A percentile compares a stretch with the other conserved stretches of the same genome.
Conservation (phyloP, 441 rosid species). For the Aleurites moluccanus region DNA sequence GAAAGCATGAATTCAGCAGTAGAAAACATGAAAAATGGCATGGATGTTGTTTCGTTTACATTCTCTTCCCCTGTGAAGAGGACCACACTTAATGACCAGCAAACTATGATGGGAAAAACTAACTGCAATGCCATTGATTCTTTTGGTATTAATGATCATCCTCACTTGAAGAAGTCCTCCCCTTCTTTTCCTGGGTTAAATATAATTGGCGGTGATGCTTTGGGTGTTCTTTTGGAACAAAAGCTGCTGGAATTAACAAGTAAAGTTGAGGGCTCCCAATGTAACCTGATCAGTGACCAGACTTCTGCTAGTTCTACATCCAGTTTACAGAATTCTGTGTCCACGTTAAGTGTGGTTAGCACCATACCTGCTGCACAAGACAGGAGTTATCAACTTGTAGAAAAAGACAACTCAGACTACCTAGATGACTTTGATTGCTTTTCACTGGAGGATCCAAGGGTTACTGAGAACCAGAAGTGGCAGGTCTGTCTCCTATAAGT, state of each 20-base stretch:
- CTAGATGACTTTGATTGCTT: constrained; percentile 39
- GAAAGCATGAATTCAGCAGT: constrained; percentile 30
- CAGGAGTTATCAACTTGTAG: constrained; percentile 42
- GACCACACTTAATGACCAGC: constrained; percentile 26
- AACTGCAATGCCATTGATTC: constrained; percentile 29
- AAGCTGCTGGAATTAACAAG: constrained; percentile 71
- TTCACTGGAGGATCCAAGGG: constrained; percentile 32
- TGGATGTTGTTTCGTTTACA: constrained; percentile 89
- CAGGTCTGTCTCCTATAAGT: constrained; percentile 47
- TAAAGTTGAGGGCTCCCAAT: constrained; percentile 58
- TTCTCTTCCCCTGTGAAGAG: constrained; percentile 78
- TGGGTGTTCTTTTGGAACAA: constrained; percentile 70
- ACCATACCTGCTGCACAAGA: constrained; percentile 36
- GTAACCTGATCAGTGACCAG: constrained; percentile 50
- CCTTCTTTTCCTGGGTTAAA: constrained; percentile 40
- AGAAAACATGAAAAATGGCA: constrained; percentile 45
- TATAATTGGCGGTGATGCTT: constrained; percentile 49
- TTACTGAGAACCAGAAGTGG: constrained; percentile 34
- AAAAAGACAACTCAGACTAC: constrained; percentile 34
- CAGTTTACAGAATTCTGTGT: constrained; percentile 40
- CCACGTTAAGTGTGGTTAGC: constrained; percentile 30
- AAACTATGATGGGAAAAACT: constrained; percentile 29
- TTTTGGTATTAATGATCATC: constrained; percentile 26
- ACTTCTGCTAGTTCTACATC: constrained; percentile 40
- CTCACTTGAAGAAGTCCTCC: constrained; percentile 23